Evolutionary conservation across 495 filamentous ascomycete genomes (phyloP).

Genomic region (Alectoria sarmentosa): DNA sequence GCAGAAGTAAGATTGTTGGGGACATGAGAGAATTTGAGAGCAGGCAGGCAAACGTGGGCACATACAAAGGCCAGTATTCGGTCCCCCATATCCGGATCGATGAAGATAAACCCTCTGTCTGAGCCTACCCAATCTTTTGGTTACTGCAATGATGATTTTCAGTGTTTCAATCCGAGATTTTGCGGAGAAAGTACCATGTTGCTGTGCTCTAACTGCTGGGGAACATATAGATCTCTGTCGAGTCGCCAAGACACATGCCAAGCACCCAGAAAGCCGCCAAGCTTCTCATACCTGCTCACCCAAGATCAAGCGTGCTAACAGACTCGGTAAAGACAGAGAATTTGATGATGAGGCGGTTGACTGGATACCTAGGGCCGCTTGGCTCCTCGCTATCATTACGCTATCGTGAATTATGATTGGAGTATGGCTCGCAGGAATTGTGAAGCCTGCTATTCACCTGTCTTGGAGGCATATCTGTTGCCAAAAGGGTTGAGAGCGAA

Average conservation of each 20-base stretch:
- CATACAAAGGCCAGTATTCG: neutral
- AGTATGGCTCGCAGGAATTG: too few relatives aligned
- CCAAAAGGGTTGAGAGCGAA: too few relatives aligned
- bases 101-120: neutral
- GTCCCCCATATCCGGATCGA: neutral
- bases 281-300: too few relatives aligned
- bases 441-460: too few relatives aligned
- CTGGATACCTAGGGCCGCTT: too few relatives aligned
- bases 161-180: neutral
- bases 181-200: neutral
- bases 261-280: neutral
- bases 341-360: too few relatives aligned
- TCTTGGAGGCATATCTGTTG: too few relatives aligned
- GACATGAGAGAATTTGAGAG: neutral
- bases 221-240: neutral
- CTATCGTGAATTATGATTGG: too few relatives aligned
- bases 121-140: too few relatives aligned
- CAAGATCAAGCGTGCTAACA: too few relatives aligned
- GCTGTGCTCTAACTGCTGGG: neutral
- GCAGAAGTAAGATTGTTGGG: neutral
- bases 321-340: too few relatives aligned
- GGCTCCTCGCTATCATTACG: too few relatives aligned
- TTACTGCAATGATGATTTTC: neutral
- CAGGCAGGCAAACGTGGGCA: neutral
- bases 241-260: neutral